These are phyloP conservation scores for Epichloe sp. DNA, from an alignment of 2,329 filamentous ascomycete species.

Conservation along the genomic window DNA sequence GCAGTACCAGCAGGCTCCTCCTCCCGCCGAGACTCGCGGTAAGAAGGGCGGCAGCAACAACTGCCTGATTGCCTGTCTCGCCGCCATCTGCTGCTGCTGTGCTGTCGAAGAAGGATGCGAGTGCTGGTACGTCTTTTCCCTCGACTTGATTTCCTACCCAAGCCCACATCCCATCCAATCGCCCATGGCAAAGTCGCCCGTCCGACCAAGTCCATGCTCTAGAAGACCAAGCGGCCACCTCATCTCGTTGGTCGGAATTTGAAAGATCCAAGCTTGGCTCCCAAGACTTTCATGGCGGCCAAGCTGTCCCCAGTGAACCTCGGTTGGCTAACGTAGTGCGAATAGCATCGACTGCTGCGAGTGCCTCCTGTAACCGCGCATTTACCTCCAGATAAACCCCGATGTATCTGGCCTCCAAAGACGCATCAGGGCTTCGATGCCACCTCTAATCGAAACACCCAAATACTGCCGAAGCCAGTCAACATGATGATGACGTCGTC, in stretches of 20 bases:
- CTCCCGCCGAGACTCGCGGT: constrained; percentile 16
- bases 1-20: constrained; percentile 29
- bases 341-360: constrained; percentile 28
- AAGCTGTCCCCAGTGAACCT: not conserved
- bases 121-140: constrained; percentile 26
- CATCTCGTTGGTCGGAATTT: no score
- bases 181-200: no score
- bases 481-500: not conserved
- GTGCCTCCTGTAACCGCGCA: constrained; percentile 20
- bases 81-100: constrained; percentile 37
- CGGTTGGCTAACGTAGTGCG: not conserved
- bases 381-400: not conserved
- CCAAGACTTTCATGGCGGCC: not conserved
- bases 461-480: not conserved
- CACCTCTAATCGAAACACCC: not conserved
- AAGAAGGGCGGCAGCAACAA: constrained; percentile 22
- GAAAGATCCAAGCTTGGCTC: not conserved
- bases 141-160: no score
- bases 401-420: not conserved
- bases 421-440: not conserved
- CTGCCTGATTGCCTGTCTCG: constrained; percentile 34
- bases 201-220: not conserved
- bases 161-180: no score
- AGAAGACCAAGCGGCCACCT: no score
- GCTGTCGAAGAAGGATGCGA: constrained; percentile 37